Conservation (phyloP, 805 yeast species). For the Saccharomycopsis sp. region DNA sequence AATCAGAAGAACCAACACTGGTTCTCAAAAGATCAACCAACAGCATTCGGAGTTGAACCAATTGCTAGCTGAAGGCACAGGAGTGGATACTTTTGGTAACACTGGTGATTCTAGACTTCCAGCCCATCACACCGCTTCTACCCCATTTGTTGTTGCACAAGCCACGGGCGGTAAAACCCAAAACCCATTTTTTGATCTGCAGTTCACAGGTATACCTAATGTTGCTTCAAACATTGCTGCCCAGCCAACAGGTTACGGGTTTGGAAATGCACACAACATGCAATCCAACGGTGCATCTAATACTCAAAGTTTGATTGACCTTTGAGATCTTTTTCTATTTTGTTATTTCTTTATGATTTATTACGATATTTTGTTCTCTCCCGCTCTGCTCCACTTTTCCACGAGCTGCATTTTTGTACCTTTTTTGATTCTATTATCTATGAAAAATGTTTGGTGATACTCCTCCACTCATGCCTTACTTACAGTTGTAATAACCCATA, state of each 20-base stretch:
- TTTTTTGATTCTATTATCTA: no score
- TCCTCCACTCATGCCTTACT: no score
- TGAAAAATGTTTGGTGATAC: no score
- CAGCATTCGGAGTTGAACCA: slow-evolving; percentile 66
- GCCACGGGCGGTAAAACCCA: slow-evolving; percentile 56
- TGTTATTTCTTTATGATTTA: slow-evolving; percentile 1
- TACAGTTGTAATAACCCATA: no score
- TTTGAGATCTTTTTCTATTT: slow-evolving; percentile 4
- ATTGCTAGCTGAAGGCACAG: slow-evolving; percentile 78
- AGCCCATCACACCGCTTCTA: slow-evolving; percentile 81
- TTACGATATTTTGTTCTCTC: background rate
- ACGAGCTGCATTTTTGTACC: no score
- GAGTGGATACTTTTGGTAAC: slow-evolving; percentile 89
- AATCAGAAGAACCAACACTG: slow-evolving; percentile 40
- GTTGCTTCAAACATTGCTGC: slow-evolving; percentile 67
- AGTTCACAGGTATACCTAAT: slow-evolving; percentile 64
- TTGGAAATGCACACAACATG: slow-evolving; percentile 57
- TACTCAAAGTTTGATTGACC: slow-evolving; percentile 17
- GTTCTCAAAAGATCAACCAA: slow-evolving; percentile 46
- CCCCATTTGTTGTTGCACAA: slow-evolving; percentile 73
- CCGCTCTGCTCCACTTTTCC: background rate
- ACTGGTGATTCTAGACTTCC: slow-evolving; percentile 79
- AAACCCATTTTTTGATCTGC: slow-evolving; percentile 45
- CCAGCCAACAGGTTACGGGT: slow-evolving; percentile 81
- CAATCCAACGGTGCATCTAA: slow-evolving; percentile 8